Evolutionary conservation across 441 rosid genomes (phyloP), one percentile per base, ranked within the genome.

Genomic region (Gossypium laxum): DNA sequence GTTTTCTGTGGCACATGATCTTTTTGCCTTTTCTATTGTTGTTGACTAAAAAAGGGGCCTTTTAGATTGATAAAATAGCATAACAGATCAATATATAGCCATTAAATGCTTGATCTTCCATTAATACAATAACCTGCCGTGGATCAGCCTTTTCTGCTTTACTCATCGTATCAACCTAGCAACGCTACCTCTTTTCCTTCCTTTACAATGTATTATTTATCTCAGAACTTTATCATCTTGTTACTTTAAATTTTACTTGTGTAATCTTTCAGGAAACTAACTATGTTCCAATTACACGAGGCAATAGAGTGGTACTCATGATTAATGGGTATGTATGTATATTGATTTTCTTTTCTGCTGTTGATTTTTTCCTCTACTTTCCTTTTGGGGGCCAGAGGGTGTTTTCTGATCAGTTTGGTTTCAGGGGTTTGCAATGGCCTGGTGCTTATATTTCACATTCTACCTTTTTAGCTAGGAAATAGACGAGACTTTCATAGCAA

Each of bases 281-380:
- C 78, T 94, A 94, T 80, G 96, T 94, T 77, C 97, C 98, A 22
- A 94, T 94, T 59, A 87, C 93, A 21, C 87, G 93, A 22, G 99
- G 99, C 69, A 87, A 79, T 79, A 78, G 91, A 76, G 99, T 94
- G 88, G 93, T 90, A 78, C 94, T 94, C 82, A 86, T 94, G 96
- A 82, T 94, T 67, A 94, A 94, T 18, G 97, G 98, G 97, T 94
- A 88, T 78, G 93, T 73, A 72, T 24, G 32, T 48, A 61, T 12
- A 34, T 41, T 32, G 26, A 5, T 30, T 32, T 19, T 30, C 22
- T 10, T 75, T 54, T 69, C 32, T 59, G 22, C 52, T 78, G 24
- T 24, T 55, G 41, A 15, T 1, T 47, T 32, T 52, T 64, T 11
- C 74, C 78, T 6, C 21, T 61, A 45, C 32, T 47, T 61, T 6